Percentiles rank a stretch among this genome's conserved stretches.
phyloP scores from a whole-genome alignment of 371 early-diverging fungal species.

The Gilbertella persicaria region DNA sequence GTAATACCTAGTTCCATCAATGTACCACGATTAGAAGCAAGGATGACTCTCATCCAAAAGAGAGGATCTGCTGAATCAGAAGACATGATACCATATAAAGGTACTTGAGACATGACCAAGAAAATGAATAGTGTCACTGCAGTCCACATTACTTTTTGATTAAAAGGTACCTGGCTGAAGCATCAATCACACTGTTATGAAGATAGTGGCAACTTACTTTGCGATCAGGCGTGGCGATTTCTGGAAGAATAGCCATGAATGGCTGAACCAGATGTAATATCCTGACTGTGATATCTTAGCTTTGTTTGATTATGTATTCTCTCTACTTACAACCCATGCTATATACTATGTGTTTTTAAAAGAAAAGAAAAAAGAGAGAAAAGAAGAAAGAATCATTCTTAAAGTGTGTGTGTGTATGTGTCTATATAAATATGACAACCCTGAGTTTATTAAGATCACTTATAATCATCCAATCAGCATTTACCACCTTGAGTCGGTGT shows the following conservation, averaged over 20 bases:
- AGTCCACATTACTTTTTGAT: constrained; percentile 99
- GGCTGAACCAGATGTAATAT: constrained; percentile 98
- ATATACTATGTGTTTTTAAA: constrained; percentile 9
- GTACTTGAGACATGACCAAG: constrained; percentile 99
- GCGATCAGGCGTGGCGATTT: constrained; percentile 95
- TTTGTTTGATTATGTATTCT: not conserved
- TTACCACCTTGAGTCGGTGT: not conserved
- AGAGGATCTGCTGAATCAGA: constrained; percentile 98
- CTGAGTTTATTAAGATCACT: too few relatives aligned
- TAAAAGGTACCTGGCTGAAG: constrained; percentile 92
- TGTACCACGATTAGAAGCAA: constrained; percentile 99
- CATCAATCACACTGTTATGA: not conserved
- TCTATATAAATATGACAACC: too few relatives aligned
- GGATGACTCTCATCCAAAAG: constrained; percentile 99
- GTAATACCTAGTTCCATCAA: constrained; percentile 99
- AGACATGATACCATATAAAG: constrained; percentile 99
- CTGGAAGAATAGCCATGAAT: constrained; percentile 98
- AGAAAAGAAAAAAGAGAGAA: constrained; percentile 10
- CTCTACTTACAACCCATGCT: constrained; percentile 34
- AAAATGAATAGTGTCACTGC: constrained; percentile 99
- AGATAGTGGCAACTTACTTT: constrained; percentile 64
- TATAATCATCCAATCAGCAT: constrained; percentile 25
- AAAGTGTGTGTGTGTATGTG: constrained; percentile 5
- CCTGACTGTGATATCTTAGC: constrained; percentile 65
- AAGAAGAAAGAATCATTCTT: constrained; percentile 4